phyloP scores from a whole-genome alignment of 352 stramenopile species.

The Phytopythium litorale region DNA sequence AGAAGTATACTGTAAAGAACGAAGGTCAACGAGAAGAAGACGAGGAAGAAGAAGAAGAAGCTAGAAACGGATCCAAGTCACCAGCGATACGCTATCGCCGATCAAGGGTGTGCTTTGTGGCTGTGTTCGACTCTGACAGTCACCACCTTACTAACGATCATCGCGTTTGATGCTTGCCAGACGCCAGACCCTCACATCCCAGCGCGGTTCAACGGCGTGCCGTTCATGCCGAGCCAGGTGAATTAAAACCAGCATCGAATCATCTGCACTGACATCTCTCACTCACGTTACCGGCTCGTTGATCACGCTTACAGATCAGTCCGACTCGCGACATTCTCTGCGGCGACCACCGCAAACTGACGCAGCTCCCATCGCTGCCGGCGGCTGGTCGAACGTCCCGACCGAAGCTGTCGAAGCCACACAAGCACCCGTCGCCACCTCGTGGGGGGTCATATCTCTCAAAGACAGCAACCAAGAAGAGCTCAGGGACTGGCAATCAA shows the following conservation, averaged over 20 bases:
- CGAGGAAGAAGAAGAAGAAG: neutral
- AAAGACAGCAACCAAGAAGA: constrained; percentile 7
- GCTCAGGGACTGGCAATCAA: constrained; percentile 9
- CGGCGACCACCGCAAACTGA: constrained; percentile 40
- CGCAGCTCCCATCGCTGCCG: constrained; percentile 42
- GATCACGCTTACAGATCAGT: constrained; percentile 23
- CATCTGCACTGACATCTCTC: neutral
- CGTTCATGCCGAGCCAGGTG: constrained; percentile 58
- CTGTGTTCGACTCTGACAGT: neutral
- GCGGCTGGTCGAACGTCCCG: neutral
- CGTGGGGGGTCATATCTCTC: neutral
- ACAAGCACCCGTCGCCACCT: constrained; percentile 2
- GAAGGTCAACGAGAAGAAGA: neutral
- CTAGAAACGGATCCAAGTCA: neutral
- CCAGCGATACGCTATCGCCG: neutral
- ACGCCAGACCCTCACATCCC: constrained; percentile 50
- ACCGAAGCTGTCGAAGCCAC: constrained; percentile 8
- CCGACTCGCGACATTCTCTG: constrained; percentile 50
- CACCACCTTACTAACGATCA: neutral
- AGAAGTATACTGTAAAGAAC: neutral
- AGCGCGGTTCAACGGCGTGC: constrained; percentile 56
- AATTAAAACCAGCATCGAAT: neutral
- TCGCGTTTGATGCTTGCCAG: constrained; percentile 10
- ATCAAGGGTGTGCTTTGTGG: neutral
- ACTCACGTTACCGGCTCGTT: neutral